These are phyloP conservation scores for Penstemon davidsonii DNA, from an alignment of 257 asterid genomes.

Conservation along the genomic window DNA sequence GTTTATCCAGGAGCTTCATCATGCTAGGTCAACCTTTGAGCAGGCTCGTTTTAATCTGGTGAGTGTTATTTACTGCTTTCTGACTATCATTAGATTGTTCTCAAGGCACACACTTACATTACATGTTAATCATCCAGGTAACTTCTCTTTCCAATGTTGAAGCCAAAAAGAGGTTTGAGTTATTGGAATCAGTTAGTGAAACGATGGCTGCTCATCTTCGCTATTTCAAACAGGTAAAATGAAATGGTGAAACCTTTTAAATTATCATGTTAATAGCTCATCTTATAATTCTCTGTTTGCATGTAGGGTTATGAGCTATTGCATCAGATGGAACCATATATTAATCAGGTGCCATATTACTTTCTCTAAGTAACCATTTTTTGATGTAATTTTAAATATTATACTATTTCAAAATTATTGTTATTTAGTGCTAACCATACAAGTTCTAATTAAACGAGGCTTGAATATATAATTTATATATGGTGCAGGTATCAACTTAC, in stretches of 20 bases:
- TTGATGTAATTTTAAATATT: background rate
- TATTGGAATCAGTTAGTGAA: slow-evolving; percentile 96
- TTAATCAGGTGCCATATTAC: slow-evolving; percentile 71
- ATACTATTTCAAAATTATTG: no score
- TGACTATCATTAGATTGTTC: slow-evolving; percentile 23
- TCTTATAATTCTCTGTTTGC: slow-evolving; percentile 27
- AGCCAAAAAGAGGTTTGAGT: slow-evolving; percentile 96
- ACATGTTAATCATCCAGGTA: slow-evolving; percentile 52
- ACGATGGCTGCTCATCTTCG: slow-evolving; percentile 99
- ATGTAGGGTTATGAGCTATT: slow-evolving; percentile 92
- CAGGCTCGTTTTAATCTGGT: slow-evolving; percentile 96
- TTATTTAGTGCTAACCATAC: no score
- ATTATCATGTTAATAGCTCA: slow-evolving; percentile 17
- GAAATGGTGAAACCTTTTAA: background rate
- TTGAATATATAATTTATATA: slow-evolving; percentile 21
- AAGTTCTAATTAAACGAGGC: background rate
- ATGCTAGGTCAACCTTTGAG: slow-evolving; percentile 90
- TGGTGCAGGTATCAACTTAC: slow-evolving; percentile 82
- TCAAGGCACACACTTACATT: slow-evolving; percentile 22
- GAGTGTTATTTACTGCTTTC: slow-evolving; percentile 22
- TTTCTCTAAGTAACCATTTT: slow-evolving; percentile 22
- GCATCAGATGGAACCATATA: slow-evolving; percentile 99
- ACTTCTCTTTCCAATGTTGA: slow-evolving; percentile 89
- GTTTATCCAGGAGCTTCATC: slow-evolving; percentile 83
- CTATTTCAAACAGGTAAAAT: slow-evolving; percentile 87